Conservation (phyloP, 108 stramenopile genomes). For the Nannochloropsis salina region DNA sequence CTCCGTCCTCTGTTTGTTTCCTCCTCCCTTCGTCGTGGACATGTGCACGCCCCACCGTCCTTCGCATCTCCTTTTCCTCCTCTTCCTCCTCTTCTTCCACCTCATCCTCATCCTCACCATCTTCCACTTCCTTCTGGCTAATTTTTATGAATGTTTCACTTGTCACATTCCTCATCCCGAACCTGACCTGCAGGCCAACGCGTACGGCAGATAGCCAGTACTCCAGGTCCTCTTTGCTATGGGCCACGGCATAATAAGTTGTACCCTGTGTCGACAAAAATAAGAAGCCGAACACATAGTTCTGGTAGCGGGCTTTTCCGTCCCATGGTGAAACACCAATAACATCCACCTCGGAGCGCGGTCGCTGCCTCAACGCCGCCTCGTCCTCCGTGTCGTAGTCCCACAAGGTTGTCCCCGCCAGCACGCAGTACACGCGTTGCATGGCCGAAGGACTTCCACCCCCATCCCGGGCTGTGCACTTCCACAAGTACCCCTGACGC, state of each 20-base stretch:
- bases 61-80: neutral
- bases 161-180: neutral
- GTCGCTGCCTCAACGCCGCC: conserved; percentile 14
- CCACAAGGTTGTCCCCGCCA: neutral
- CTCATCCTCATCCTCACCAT: neutral
- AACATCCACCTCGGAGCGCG: conserved; percentile 14
- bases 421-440: conserved; percentile 22
- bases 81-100: neutral
- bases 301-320: conserved; percentile 16
- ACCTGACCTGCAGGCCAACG: neutral
- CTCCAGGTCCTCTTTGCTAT: neutral
- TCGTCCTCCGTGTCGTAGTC: conserved; percentile 24
- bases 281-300: neutral
- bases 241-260: neutral
- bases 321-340: conserved; percentile 23
- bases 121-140: no score
- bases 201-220: conserved; percentile 7
- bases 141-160: no score
- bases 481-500: neutral
- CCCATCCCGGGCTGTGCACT: neutral
- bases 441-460: neutral
- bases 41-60: no score
- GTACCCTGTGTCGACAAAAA: neutral
- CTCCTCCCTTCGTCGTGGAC: neutral
- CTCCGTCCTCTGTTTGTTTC: neutral